phyloP scores from a whole-genome alignment of 495 filamentous ascomycete species.

The Penicillium waksmanii region DNA sequence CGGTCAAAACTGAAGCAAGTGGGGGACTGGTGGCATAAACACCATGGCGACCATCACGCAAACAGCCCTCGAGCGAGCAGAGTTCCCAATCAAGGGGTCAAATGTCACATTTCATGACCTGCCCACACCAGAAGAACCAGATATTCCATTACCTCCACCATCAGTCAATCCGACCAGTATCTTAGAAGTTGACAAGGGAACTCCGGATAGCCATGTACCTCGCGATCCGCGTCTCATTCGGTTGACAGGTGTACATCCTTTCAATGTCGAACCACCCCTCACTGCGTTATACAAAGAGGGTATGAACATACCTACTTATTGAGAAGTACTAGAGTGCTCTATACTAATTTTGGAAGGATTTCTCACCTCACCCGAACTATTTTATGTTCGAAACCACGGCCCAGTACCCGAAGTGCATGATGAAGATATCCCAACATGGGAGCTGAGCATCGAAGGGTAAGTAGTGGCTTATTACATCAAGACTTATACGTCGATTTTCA shows the following conservation, averaged over 20 bases:
- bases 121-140: constrained; percentile 33
- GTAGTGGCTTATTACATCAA: constrained; percentile 6
- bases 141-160: constrained; percentile 74
- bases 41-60: constrained; percentile 39
- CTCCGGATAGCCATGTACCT: constrained; percentile 84
- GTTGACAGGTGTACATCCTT: constrained; percentile 89
- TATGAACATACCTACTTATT: constrained; percentile 9
- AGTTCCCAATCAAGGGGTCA: constrained; percentile 26
- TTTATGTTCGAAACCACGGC: constrained; percentile 97
- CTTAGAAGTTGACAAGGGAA: constrained; percentile 75
- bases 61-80: constrained; percentile 16
- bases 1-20: neutral
- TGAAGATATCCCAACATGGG: constrained; percentile 76
- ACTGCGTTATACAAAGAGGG: constrained; percentile 80
- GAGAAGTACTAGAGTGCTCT: neutral
- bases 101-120: constrained; percentile 37
- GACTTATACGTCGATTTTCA: neutral
- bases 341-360: constrained; percentile 55
- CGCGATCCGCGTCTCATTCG: constrained; percentile 86
- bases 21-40: neutral
- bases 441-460: constrained; percentile 82
- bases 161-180: constrained; percentile 63
- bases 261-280: constrained; percentile 91
- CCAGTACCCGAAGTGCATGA: constrained; percentile 79
- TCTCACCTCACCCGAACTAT: constrained; percentile 86